Evolutionary conservation across 768 basidiomycete species (phyloP).

Genomic region (Mycena albidolilacea): DNA sequence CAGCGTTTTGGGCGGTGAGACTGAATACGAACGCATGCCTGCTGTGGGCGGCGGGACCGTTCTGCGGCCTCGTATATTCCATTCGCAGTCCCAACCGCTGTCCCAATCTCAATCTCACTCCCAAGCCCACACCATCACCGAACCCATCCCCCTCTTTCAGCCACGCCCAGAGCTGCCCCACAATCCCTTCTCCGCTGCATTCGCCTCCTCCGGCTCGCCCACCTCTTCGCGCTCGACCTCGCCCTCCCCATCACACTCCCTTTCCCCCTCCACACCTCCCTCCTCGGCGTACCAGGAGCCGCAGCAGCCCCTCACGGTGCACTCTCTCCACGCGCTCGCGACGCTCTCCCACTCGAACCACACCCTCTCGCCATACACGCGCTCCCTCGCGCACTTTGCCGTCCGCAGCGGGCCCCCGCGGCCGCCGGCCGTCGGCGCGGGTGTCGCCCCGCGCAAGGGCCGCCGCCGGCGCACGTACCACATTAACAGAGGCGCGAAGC

Average conservation of each 20-base stretch:
- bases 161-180: slow-evolving; percentile 40
- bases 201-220: slow-evolving; percentile 35
- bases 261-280: slow-evolving; percentile 40
- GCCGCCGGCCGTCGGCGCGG: slow-evolving; percentile 36
- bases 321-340: slow-evolving; percentile 87
- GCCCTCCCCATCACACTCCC: slow-evolving; percentile 39
- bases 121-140: slow-evolving; percentile 25
- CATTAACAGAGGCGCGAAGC: slow-evolving; percentile 15
- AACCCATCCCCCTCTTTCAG: slow-evolving; percentile 34
- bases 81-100: slow-evolving; percentile 79
- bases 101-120: neutral
- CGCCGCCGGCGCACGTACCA: slow-evolving; percentile 36
- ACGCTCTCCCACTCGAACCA: slow-evolving; percentile 92
- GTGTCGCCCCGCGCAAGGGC: slow-evolving; percentile 31
- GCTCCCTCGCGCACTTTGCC: slow-evolving; percentile 91
- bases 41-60: slow-evolving; percentile 94
- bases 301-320: slow-evolving; percentile 77
- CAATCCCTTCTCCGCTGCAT: slow-evolving; percentile 40
- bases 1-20: slow-evolving; percentile 57
- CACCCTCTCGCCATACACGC: slow-evolving; percentile 94
- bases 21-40: slow-evolving; percentile 90
- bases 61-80: slow-evolving; percentile 87
- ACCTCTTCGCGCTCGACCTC: slow-evolving; percentile 39
- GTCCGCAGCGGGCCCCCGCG: slow-evolving; percentile 90
- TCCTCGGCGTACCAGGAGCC: slow-evolving; percentile 58